Percentiles rank a stretch among this genome's conserved stretches.
These are phyloP conservation scores for Fusarium nurragi DNA, from an alignment of 2,329 filamentous ascomycete species.

Conservation along the genomic window DNA sequence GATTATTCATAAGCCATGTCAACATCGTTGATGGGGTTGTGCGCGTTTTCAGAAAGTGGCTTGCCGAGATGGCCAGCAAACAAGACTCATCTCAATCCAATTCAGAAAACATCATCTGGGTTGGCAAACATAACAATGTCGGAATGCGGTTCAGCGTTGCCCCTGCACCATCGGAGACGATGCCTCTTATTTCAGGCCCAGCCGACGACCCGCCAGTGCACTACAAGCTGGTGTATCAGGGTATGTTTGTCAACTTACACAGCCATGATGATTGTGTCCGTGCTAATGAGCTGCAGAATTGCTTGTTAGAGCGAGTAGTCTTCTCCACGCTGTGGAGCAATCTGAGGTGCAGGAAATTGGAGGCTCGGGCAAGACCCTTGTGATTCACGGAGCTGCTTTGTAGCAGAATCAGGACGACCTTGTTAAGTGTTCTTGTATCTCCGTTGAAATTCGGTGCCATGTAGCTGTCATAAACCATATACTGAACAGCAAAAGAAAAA, in stretches of 20 bases:
- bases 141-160: slow-evolving; percentile 74
- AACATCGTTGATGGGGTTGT: slow-evolving; percentile 74
- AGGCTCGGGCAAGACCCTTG: slow-evolving; percentile 71
- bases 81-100: not conserved
- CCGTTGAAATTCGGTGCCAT: no score
- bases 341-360: slow-evolving; percentile 68
- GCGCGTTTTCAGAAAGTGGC: slow-evolving; percentile 78
- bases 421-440: no score
- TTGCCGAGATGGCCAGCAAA: slow-evolving; percentile 56
- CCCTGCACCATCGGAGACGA: slow-evolving; percentile 47
- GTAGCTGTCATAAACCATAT: not conserved
- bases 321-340: slow-evolving; percentile 73
- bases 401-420: not conserved
- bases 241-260: slow-evolving; percentile 54
- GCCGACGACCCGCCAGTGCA: slow-evolving; percentile 74
- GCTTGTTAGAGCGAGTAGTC: slow-evolving; percentile 68
- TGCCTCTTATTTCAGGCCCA: slow-evolving; percentile 63
- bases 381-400: slow-evolving; percentile 61
- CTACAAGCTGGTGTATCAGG: slow-evolving; percentile 77
- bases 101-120: slow-evolving; percentile 68
- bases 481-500: not conserved
- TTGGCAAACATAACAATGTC: slow-evolving; percentile 68
- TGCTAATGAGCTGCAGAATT: slow-evolving; percentile 62
- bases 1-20: slow-evolving; percentile 71
- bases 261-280: fast-evolving